phyloP scores from a whole-genome alignment of 192 early-diverging fungal species.

The Coemansia sp. region DNA sequence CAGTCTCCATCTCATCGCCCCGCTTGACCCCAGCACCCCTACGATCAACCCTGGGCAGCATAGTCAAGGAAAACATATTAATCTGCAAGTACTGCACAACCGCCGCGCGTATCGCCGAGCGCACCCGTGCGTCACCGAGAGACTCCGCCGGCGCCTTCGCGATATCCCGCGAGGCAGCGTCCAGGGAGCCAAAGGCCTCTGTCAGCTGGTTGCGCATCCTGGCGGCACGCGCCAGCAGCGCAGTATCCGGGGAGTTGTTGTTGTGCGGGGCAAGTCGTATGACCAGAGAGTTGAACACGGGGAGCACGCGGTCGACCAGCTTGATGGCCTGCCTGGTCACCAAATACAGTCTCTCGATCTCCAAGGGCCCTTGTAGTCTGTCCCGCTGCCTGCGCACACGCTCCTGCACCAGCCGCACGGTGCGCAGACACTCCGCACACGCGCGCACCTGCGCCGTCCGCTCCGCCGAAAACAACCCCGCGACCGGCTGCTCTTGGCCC shows the following conservation, averaged over 20 bases:
- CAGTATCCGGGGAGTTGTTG: background rate
- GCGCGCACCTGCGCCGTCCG: conserved; percentile 40
- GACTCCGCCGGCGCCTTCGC: conserved; percentile 52
- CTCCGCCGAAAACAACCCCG: conserved; percentile 6
- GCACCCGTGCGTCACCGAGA: conserved; percentile 56
- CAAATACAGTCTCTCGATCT: conserved; percentile 18
- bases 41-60: conserved; percentile 53
- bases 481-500: background rate
- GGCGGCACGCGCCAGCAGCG: conserved; percentile 53
- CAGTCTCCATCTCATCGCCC: background rate
- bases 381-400: conserved; percentile 28
- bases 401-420: conserved; percentile 55
- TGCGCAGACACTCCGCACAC: conserved; percentile 59
- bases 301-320: conserved; percentile 27
- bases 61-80: conserved; percentile 74
- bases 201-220: conserved; percentile 62
- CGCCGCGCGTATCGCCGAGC: conserved; percentile 60
- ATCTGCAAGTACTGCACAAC: conserved; percentile 71
- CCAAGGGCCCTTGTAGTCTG: conserved; percentile 28
- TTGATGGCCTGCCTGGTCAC: conserved; percentile 15
- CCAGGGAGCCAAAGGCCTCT: conserved; percentile 62
- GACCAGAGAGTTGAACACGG: conserved; percentile 31
- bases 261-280: conserved; percentile 23
- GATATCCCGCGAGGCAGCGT: conserved; percentile 62
- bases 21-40: too few species aligned